Evolutionary conservation across 2,329 filamentous ascomycete species (phyloP).

Genomic region (Ustilaginoidea virens): DNA sequence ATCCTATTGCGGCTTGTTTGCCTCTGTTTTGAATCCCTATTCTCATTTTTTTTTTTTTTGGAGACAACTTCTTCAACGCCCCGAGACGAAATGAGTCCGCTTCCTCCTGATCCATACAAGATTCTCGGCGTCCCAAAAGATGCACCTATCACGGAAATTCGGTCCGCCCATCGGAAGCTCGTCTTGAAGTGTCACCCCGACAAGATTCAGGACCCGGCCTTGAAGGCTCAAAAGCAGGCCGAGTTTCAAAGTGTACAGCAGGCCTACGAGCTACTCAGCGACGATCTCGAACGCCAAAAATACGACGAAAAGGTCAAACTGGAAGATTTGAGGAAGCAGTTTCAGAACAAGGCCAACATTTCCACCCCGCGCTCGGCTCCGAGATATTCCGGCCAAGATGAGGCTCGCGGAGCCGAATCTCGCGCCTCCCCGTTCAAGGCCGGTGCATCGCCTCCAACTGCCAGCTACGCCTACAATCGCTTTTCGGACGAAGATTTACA

Average conservation of each 20-base stretch:
- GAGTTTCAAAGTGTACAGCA: slow-evolving; percentile 88
- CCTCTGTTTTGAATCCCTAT: slow-evolving; percentile 3
- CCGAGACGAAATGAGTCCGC: slow-evolving; percentile 36
- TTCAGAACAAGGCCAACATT: slow-evolving; percentile 25
- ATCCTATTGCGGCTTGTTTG: no score
- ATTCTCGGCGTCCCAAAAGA: slow-evolving; percentile 58
- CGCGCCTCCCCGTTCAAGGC: slow-evolving; percentile 25
- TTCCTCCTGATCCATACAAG: slow-evolving; percentile 62
- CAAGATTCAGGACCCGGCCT: slow-evolving; percentile 64
- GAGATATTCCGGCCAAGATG: slow-evolving; percentile 13
- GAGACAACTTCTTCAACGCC: no score
- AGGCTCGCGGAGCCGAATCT: slow-evolving; percentile 3
- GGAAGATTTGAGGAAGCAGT: slow-evolving; percentile 45
- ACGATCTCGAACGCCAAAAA: slow-evolving; percentile 53
- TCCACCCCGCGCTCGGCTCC: slow-evolving; percentile 27
- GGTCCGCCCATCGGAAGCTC: slow-evolving; percentile 68
- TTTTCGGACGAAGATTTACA: slow-evolving; percentile 34
- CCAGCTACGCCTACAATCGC: slow-evolving; percentile 20
- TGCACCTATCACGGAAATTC: slow-evolving; percentile 57
- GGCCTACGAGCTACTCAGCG: slow-evolving; percentile 79
- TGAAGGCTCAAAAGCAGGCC: slow-evolving; percentile 65
- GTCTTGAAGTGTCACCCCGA: slow-evolving; percentile 83
- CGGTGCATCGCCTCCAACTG: slow-evolving; percentile 15
- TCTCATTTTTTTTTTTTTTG: no score
- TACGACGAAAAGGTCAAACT: slow-evolving; percentile 67